A percentile compares a stretch with the other conserved stretches of the same genome.
Conservation (phyloP, 1,284 basidiomycete genomes). For the Cryptococcus sp. region DNA sequence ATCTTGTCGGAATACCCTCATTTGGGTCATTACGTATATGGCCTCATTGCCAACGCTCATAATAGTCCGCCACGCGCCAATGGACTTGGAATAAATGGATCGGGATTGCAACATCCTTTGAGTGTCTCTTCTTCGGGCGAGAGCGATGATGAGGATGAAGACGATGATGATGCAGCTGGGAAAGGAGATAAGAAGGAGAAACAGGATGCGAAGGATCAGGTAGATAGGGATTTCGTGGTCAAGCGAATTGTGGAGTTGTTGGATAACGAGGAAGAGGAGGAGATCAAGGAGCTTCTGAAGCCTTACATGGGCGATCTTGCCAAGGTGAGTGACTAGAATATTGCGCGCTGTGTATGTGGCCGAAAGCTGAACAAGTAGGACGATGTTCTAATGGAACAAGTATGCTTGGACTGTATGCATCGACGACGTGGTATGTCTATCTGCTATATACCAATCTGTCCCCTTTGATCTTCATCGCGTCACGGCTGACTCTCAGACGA, state of each 20-base stretch:
- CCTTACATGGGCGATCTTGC: constrained; percentile 67
- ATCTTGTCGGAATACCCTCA: constrained; percentile 36
- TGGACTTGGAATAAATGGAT: not conserved
- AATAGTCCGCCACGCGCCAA: constrained; percentile 13
- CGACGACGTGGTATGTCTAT: constrained; percentile 52
- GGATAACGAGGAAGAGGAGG: constrained; percentile 76
- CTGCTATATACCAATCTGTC: not conserved
- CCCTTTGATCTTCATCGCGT: not conserved
- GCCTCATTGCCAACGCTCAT: constrained; percentile 28
- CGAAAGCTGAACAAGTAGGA: constrained; percentile 25
- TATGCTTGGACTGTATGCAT: constrained; percentile 49
- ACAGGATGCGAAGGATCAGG: constrained; percentile 3
- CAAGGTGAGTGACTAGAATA: constrained; percentile 51
- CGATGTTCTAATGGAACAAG: constrained; percentile 46
- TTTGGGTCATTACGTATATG: constrained; percentile 40
- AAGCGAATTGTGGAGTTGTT: constrained; percentile 66
- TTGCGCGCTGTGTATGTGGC: not conserved
- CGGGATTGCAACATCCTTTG: constrained; percentile 35
- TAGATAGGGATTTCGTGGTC: constrained; percentile 51
- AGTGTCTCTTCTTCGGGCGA: constrained; percentile 42
- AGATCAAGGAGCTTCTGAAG: constrained; percentile 69
- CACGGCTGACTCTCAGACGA: constrained; percentile 31
- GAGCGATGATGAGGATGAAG: constrained; percentile 34
- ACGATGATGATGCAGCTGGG: constrained; percentile 2
- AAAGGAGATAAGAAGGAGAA: not conserved